Conservation (phyloP, 192 early-diverging fungal genomes). For the Coemansia sp. region DNA sequence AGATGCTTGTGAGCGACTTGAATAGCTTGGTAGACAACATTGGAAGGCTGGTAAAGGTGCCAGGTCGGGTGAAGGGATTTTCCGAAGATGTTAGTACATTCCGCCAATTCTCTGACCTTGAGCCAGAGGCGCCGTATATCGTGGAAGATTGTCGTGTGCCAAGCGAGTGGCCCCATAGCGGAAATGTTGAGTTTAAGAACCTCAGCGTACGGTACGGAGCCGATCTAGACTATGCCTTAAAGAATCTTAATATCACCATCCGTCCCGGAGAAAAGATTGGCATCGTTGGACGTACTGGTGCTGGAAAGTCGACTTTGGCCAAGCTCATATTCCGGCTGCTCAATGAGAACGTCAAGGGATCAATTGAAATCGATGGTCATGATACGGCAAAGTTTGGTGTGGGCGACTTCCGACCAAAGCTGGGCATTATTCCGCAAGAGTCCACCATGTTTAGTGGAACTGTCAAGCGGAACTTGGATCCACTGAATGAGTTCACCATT, state of each 20-base stretch:
- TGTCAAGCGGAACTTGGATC: slow-evolving; percentile 67
- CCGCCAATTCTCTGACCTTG: slow-evolving; percentile 60
- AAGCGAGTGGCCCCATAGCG: slow-evolving; percentile 63
- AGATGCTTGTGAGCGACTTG: neutral
- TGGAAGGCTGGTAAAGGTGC: neutral
- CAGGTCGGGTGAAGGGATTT: neutral
- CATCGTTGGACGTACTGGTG: slow-evolving; percentile 78
- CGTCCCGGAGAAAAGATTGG: slow-evolving; percentile 64
- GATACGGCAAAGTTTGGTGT: slow-evolving; percentile 66
- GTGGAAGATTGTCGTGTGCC: slow-evolving; percentile 35
- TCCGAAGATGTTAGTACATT: slow-evolving; percentile 53
- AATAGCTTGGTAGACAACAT: neutral
- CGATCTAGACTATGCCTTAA: slow-evolving; percentile 57
- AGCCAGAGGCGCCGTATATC: slow-evolving; percentile 38
- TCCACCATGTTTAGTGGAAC: slow-evolving; percentile 66
- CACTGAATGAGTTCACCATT: slow-evolving; percentile 54
- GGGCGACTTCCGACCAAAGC: slow-evolving; percentile 40
- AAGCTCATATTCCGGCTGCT: slow-evolving; percentile 67
- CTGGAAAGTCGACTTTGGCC: slow-evolving; percentile 68
- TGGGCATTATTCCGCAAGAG: slow-evolving; percentile 71
- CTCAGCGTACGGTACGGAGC: slow-evolving; percentile 64
- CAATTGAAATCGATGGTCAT: slow-evolving; percentile 71
- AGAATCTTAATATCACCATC: slow-evolving; percentile 62
- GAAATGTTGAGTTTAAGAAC: slow-evolving; percentile 62
- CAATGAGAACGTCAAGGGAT: slow-evolving; percentile 52